Evolutionary conservation across 106 monocot genomes (phyloP), one percentile per base, ranked within the genome.

Genomic region (Dendrobium catenatum): DNA sequence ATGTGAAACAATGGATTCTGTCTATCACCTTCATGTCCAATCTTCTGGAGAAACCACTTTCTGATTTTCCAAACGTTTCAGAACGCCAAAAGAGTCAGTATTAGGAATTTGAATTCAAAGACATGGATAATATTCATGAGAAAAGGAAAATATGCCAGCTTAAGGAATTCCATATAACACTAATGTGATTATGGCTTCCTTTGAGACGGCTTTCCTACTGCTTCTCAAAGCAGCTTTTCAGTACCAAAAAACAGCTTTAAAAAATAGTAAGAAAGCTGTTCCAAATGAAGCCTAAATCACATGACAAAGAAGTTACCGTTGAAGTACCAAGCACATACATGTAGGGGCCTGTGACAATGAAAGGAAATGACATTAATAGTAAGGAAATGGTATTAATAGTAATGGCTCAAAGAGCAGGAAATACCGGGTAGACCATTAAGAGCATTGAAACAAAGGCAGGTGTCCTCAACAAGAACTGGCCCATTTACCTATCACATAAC

Each of bases 31-130:
- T 98, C 91, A 87, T 98, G 97, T 20, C 97, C 97, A 79, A 75
- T 98, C 85, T 98, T 98, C 89, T 93, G 79, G 75, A 98, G 88
- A 85, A 98, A 98, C 97, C 97, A 98, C 81, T 98, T 98, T 89
- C 97, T 98, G 78, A 43, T 55, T 49, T 80, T 70, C 79, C 80
- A 49, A 79, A 37, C 33, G 33, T 74, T 61, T 18, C 10, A 83
- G 33, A 44, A 79, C 74, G 76, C 41, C 55, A 67, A 77, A 13
- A 46, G 5, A 68, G 74, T 48, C 42, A 48, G 47, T 81, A 78
- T 55, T 3, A 66, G 37, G 74, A 67, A 17, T 67, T 67, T 27
- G 49, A 42, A 17, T 43, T 16, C 2, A 15, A 68, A 33, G 17
- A 4, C 2, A 22, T n/a, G n/a, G 13, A 51, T 3, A 79, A 42